Base-by-base conservation (phyloP, 495 filamentous ascomycete genomes). In the Daldinia vernicosa region DNA sequence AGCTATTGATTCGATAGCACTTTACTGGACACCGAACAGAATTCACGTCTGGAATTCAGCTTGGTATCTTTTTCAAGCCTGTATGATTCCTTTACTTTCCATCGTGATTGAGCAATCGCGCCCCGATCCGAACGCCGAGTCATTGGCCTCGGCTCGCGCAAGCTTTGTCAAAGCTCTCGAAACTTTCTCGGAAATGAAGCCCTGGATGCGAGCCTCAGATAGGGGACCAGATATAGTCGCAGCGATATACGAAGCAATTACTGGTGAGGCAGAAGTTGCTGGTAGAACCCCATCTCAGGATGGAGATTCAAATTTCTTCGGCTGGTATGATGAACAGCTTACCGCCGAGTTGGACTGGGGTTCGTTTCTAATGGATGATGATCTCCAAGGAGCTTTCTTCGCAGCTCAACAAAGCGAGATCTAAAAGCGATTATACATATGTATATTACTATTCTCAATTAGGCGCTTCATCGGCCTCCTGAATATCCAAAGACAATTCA, bases 41-140 rank as follows among this genome's bases (percentile, higher is more conserved):
- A 50, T 74, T 6, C 71, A 72, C 28, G 74, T 73, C 15, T 76
- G 74, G 74, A 74, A 76, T 43, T 69, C 74, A 1, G 66, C 63
- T 17, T 76, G 74, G 74, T 76, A 74, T 28, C 74, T 76, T 12
- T 76, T 76, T 43, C 74, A 76, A 50, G 74, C 74, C 17, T 76
- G 70, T 27, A 76, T 76, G 74, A 56, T 73, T 17, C 74, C 74
- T 11, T 60, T 74, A 5, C 50, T 76, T 6, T 66, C 52, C 4
- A 74, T 76, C 2, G 63, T 67, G 7, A 60, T 70, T 26, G 69
- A 75, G 28, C 57, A 50, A 30, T 63, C 69, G 27, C 69, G 50
- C 28, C 50, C 60, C 2, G 50, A 69, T 26, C 62, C 65, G 0
- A 69, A 63, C 28, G n/a, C 55, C n/a, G 66, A 70, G 37, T 57